Base-by-base conservation (phyloP, 495 filamentous ascomycete genomes). In the Aspergillus campestris region DNA sequence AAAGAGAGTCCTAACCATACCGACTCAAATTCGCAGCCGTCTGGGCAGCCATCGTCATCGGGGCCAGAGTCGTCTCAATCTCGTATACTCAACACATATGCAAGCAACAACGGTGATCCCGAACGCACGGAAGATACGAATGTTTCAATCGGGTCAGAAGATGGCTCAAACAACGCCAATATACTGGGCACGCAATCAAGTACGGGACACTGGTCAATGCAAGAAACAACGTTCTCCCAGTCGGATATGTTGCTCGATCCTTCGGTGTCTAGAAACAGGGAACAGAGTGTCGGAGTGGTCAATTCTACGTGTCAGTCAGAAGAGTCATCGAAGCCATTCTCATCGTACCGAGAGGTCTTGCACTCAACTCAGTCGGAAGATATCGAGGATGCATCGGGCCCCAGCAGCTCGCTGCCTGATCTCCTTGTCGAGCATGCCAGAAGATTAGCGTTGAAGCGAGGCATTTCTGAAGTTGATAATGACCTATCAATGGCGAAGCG, bases 61-160 rank as follows among this genome's bases (percentile, higher is more conserved):
- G 52, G 34, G n/a, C 48, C 47, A 42, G 67, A 69, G 38, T 60
- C 55, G 11, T 69, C 67, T 29, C 60, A 66, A 34, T 66, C 65
- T 27, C 59, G 61, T 13, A 51, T 73, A 38, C 42, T 65, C 38
- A 56, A 69, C 45, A 62, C 60, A 24, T 61, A 58, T 38, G 50
- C 42, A 8, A 62, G 45, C 39, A 40, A 49, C 53, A 55, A 48
- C 28, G 58, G 29, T 38, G 54, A 52, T 24, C 48, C 45, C 42
- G 58, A 46, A 49, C 60, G 42, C 30, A 34, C 59, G 31, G 52
- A 60, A 34, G 45, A 49, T 29, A 45, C 30, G 0, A 43, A 52
- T 31, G 36, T 51, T 18, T 42, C 48, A 15, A 45, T 31, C 14
- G 35, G 31, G 7, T 50, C 29, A 14, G 28, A 38, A n/a, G 40